Conservation (phyloP, 495 filamentous ascomycete species). For the Elaphomyces granulatus region DNA sequence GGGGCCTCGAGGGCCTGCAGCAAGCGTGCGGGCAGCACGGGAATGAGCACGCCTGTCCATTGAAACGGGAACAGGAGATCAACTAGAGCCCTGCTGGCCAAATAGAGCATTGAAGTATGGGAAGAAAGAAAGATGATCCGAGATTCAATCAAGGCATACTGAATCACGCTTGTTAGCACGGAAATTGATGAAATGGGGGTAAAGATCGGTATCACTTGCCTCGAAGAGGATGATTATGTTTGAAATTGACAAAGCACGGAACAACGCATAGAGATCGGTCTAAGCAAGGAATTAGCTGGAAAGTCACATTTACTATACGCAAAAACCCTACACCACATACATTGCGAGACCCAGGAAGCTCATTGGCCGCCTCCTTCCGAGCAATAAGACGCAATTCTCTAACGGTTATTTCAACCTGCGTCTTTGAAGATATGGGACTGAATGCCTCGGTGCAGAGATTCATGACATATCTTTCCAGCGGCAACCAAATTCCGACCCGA, state of each 20-base stretch:
- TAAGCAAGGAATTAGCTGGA: slow-evolving; percentile 16
- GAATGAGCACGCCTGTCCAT: slow-evolving; percentile 89
- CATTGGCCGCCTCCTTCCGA: slow-evolving; percentile 83
- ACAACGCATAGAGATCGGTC: slow-evolving; percentile 87
- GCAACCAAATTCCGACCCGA: slow-evolving; percentile 90
- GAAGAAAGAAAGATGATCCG: slow-evolving; percentile 94
- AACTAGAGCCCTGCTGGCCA: slow-evolving; percentile 69
- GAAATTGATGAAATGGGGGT: not conserved
- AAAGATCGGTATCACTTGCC: slow-evolving; percentile 20
- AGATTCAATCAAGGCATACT: slow-evolving; percentile 79
- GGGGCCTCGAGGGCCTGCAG: slow-evolving; percentile 86
- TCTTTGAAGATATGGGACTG: slow-evolving; percentile 80
- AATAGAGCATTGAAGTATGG: slow-evolving; percentile 89
- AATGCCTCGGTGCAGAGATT: slow-evolving; percentile 94
- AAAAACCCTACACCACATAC: slow-evolving; percentile 16
- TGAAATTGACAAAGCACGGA: slow-evolving; percentile 71
- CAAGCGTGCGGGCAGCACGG: slow-evolving; percentile 73
- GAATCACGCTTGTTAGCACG: slow-evolving; percentile 5
- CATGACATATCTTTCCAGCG: slow-evolving; percentile 90
- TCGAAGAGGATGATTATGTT: slow-evolving; percentile 91
- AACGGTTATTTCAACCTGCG: slow-evolving; percentile 84
- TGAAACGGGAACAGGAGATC: slow-evolving; percentile 80
- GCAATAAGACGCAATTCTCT: slow-evolving; percentile 86
- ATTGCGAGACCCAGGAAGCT: slow-evolving; percentile 81
- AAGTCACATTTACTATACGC: not conserved